Base-by-base conservation (phyloP, 164 flowering plant genomes). In the Hamamelis virginiana region DNA sequence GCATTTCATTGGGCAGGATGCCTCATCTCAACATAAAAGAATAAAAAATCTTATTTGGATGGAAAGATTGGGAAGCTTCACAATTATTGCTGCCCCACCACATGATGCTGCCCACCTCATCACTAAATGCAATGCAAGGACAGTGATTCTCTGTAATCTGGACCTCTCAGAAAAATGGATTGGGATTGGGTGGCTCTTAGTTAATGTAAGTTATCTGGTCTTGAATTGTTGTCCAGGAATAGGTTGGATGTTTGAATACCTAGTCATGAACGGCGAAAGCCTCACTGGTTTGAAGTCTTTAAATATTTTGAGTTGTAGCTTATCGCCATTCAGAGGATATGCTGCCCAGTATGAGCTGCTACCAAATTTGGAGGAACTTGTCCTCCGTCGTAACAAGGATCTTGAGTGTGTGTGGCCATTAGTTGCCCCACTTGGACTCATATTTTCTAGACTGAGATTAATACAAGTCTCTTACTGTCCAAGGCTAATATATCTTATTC, bases 301-400 rank as follows among this genome's bases (percentile, higher is more conserved):
- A 11, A 45, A 68, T 14, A 64, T 71, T 18, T 5, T 13, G 5
- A 45, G 33, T 22, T 64, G 50, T 21, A 19, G 14, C 44, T 11
- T 65, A 10, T 3, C 25, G 47, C 68, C 53, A 55, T 27, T 4
- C 13, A 47, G 64, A 46, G 57, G 57, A 33, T 68, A 64, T 55
- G 44, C 46, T 22, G 62, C 67, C 8, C 46, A 11, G 9, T 12
- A 14, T 45, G 64, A 71, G 11, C 27, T 71, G 8, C 59, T 71
- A 14, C 74, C 74, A 27, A 64, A 65, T 26, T 9, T 71, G 48
- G 74, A 71, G 57, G 68, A 71, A 38, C 56, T 71, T 41, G 22
- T 45, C 56, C 62, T 71, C 47, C 47, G 14, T 14, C 33, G 15
- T 14, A 56, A 57, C 16, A 1, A 18, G 13, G 11, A 26, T 28